These are phyloP conservation scores for Canna indica DNA, from an alignment of 176 grass and related monocot species.

Conservation along the genomic window DNA sequence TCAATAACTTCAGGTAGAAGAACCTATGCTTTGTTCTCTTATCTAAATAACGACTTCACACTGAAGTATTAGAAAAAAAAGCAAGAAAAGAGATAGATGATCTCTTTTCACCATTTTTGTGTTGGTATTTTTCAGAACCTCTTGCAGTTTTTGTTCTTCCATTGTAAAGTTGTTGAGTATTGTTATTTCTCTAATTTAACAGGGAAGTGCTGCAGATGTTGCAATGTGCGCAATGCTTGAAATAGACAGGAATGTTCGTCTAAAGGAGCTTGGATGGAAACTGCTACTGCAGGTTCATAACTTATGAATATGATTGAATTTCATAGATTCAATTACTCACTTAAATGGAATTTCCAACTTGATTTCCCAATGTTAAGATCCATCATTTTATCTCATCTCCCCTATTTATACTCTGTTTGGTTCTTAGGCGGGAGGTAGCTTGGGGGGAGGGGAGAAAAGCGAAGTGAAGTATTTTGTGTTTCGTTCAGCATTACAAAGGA, in stretches of 20 bases:
- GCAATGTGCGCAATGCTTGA: conserved; percentile 99
- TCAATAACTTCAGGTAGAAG: no score
- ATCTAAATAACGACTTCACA: no score
- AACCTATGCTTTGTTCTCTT: no score
- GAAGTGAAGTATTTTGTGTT: no score
- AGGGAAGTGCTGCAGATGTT: conserved; percentile 98
- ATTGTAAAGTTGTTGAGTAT: background rate
- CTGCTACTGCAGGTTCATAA: conserved; percentile 76
- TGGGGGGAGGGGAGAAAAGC: no score
- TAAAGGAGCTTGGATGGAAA: conserved; percentile 83
- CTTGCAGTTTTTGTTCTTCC: background rate
- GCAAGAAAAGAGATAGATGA: background rate
- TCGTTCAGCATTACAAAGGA: no score
- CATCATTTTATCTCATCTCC: no score
- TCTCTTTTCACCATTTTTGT: background rate
- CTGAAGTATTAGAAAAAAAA: background rate
- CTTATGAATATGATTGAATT: background rate
- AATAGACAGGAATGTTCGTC: conserved; percentile 57
- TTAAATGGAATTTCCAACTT: no score
- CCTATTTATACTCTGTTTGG: no score
- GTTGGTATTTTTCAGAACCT: background rate
- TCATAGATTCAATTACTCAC: background rate
- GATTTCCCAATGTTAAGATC: no score
- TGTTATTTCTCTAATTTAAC: conserved; percentile 1
- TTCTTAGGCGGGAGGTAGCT: no score